Evolutionary conservation across 768 basidiomycete species (phyloP), one percentile per base, ranked within the genome.

Genomic region (Rhodotorula toruloides): DNA sequence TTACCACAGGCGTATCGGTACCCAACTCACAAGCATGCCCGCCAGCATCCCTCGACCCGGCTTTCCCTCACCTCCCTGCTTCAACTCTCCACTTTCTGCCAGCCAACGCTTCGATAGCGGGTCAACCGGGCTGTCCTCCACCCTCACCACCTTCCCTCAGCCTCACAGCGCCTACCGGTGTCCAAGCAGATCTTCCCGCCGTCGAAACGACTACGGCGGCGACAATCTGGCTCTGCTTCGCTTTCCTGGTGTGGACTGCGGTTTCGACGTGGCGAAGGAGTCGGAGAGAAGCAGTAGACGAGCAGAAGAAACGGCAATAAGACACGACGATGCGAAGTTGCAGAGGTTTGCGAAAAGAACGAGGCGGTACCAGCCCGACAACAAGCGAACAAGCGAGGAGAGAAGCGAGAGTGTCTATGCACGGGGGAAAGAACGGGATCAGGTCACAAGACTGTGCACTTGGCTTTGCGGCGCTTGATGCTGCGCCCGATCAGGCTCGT

Each of bases 401-500:
- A n/a, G 19, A 22, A n/a, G 4, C 31, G 27, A 39, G 47, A 57
- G 60, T 59, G 60, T 61, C 55, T 61, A 32, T 67, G 21, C 29
- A 39, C 14, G 27, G 32, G 21, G 50, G 37, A 1, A 21, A 13
- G 25, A n/a, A 31, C 34, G 34, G 16, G 29, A 12, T 9, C 34
- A 14, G 17, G 9, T 54, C 54, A 72, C 21, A 72, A 46, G 43
- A 72, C 52, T 25, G 22, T 54, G 58, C 72, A 73, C 34, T 62
- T 64, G 10, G 43, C 63, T 44, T 54, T 65, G 17, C 61, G 27
- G 34, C 37, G 40, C n/a, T 25, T 46, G 47, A 3, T 46, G 27
- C 36, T 54, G 53, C 27, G 40, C 34, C 43, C 54, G 42, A 52
- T 37, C 64, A 75, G 84, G 25, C 87, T 86, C 39, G 85, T 84